Base-by-base conservation (phyloP, 345 rosid species). In the Citrus glauca region DNA sequence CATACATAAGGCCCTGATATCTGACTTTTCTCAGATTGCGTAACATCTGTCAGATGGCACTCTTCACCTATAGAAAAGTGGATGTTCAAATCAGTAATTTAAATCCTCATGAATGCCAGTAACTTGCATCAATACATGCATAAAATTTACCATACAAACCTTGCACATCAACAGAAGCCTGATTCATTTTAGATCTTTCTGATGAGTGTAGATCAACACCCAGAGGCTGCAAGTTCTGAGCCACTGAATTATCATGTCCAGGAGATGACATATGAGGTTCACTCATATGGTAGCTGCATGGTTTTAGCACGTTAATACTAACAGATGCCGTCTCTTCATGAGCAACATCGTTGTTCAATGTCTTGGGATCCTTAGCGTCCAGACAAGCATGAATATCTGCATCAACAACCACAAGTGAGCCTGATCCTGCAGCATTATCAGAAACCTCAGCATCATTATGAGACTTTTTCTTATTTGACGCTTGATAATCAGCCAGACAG, bases 81-180 rank as follows among this genome's bases (percentile, higher is more conserved):
- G 60, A 42, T 61, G 73, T 38, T 66, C 48, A 83, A 62, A 62
- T 45, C 64, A 53, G 10, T 11, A 19, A 40, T 38, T n/a, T 19
- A 68, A 62, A 78, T 57, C 20, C 10, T 28, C 53, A 75, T 67
- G 37, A 24, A 25, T 33, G 35, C 48, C 48, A 79, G 40, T 4
- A 5, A 82, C 63, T 53, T 17, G 59, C 78, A 67, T 40, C 42
- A 77, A 69, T 4, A 71, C 70, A 74, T 28, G 65, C 53, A 73
- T 50, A 42, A 68, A 77, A 78, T 80, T 73, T 25, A 55, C 71
- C 22, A 71, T 79, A 82, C 89, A 77, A 67, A 89, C 92, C 92
- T 89, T 86, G 87, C 79, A 81, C 81, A 82, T 81, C 82, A 76
- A 81, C 33, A 30, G 80, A 74, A 76, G 78, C 81, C 71, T 74